Base-by-base conservation (phyloP, 176 grass and related monocot genomes). In the Elymus sibiricus region DNA sequence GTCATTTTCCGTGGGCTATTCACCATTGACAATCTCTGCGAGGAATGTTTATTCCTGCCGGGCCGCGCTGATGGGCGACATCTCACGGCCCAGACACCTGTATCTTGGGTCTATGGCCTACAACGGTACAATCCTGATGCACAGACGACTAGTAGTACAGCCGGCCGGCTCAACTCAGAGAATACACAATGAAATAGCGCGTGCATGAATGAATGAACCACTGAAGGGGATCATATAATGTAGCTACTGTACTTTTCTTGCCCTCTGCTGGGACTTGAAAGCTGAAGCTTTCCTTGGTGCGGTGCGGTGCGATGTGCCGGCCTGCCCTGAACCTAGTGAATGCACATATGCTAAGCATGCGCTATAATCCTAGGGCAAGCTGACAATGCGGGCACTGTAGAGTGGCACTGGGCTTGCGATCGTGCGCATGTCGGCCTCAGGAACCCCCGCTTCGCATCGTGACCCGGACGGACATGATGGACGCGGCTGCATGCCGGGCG, bases 31-130 rank as follows among this genome's bases (percentile, higher is more conserved):
- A 63, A 71, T 77, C 71, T 77, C 71, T 76, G n/a, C 60, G 80
- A 34, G 44, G 68, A 79, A 90, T 83, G 89, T 74, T 79, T 83
- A 82, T 90, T 87, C 84, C 53, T 87, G 89, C 80, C 80, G 89
- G 85, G 11, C 66, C 2, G 37, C 46, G 19, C 7, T 19, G 80
- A 84, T 39, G 84, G 34, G 84, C 55, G 84, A 83, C 84, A 65
- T 78, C 84, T 64, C 64, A 64, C 73, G 80, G 74, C 65, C 88
- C 74, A 78, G 46, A 58, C 3, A 79, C 80, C 67, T 58, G 19
- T 60, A 31, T 32, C 43, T 19, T 65, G 42, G 79, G 79, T 68
- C 73, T 56, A 40, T 53, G 19, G 38, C 22, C 76, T 42, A 73
- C 19, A 12, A 26, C 75, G 12, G 28, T 26, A 64, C 58, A 47